Percentiles rank a stretch among this genome's conserved stretches.
These are phyloP conservation scores for Anthracocystis panici-leucophaei DNA, from an alignment of 1,284 basidiomycete genomes.

Conservation along the genomic window DNA sequence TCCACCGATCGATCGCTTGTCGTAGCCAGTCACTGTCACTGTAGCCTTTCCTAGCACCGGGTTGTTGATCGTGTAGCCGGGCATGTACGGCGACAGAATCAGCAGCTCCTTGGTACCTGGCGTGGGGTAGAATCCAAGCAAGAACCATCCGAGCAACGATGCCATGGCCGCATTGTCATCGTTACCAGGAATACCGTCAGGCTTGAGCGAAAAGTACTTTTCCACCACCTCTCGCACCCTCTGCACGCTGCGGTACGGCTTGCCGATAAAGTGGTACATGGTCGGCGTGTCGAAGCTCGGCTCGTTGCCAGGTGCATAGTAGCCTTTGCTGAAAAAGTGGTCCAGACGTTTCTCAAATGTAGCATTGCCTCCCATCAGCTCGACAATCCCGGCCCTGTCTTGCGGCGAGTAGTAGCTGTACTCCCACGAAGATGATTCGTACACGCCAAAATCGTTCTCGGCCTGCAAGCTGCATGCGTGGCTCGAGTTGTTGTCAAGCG, in stretches of 20 bases:
- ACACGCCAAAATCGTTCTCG: conserved; percentile 55
- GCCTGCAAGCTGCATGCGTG: conserved; percentile 57
- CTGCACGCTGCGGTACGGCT: conserved; percentile 40
- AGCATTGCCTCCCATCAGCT: conserved; percentile 47
- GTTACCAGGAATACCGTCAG: conserved; percentile 70
- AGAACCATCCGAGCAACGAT: conserved; percentile 76
- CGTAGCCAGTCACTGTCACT: conserved; percentile 53
- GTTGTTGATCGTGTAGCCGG: conserved; percentile 58
- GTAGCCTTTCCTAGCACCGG: conserved; percentile 48
- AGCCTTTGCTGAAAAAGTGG: conserved; percentile 56
- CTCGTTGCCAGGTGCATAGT: conserved; percentile 62
- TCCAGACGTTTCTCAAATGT: conserved; percentile 58
- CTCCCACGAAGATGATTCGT: conserved; percentile 60
- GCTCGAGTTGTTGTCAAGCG: conserved; percentile 42
- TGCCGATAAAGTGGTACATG: conserved; percentile 54
- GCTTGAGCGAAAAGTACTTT: conserved; percentile 53
- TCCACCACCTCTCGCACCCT: conserved; percentile 49
- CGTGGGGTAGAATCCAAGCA: conserved; percentile 76
- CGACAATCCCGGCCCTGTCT: conserved; percentile 56
- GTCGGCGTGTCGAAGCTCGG: conserved; percentile 57
- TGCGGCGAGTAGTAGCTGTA: conserved; percentile 61
- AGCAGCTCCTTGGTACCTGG: conserved; percentile 69
- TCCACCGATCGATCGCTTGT: conserved; percentile 27
- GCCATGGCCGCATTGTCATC: conserved; percentile 79
- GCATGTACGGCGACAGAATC: conserved; percentile 59